These are phyloP conservation scores for Hylodesmum podocarpum DNA, from an alignment of 306 rosid species.

Conservation along the genomic window DNA sequence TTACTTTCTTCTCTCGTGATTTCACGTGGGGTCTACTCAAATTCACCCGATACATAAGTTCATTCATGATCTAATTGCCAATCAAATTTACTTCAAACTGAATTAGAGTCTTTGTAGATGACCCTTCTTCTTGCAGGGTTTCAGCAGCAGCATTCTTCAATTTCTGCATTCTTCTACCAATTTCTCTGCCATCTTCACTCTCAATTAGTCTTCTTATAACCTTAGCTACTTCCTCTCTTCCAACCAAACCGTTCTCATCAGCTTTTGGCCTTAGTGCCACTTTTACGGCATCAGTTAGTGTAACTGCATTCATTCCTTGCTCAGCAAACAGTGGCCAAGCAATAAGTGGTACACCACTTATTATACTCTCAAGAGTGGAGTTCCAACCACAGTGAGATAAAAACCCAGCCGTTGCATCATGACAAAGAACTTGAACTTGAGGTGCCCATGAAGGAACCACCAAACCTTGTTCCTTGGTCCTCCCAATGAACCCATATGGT, in stretches of 20 bases:
- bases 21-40: no score
- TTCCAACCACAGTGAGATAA: slow-evolving; percentile 35
- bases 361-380: slow-evolving; percentile 20
- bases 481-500: slow-evolving; percentile 30
- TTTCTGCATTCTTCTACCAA: background rate
- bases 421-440: slow-evolving; percentile 28
- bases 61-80: background rate
- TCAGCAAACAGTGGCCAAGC: slow-evolving; percentile 28
- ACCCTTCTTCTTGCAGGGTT: background rate
- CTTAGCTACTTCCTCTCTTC: background rate
- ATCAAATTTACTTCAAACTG: background rate
- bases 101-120: background rate
- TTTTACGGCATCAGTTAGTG: background rate
- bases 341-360: slow-evolving; percentile 3
- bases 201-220: background rate
- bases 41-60: no score
- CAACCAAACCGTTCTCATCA: no score
- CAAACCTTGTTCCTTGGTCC: slow-evolving; percentile 29
- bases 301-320: slow-evolving; percentile 1
- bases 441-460: slow-evolving; percentile 37
- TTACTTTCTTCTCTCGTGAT: no score
- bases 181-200: background rate
- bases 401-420: slow-evolving; percentile 29
- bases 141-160: background rate
- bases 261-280: background rate